Evolutionary conservation across 2,329 filamentous ascomycete species (phyloP), one percentile per base, ranked within the genome.

Genomic region (Exophiala sp.): DNA sequence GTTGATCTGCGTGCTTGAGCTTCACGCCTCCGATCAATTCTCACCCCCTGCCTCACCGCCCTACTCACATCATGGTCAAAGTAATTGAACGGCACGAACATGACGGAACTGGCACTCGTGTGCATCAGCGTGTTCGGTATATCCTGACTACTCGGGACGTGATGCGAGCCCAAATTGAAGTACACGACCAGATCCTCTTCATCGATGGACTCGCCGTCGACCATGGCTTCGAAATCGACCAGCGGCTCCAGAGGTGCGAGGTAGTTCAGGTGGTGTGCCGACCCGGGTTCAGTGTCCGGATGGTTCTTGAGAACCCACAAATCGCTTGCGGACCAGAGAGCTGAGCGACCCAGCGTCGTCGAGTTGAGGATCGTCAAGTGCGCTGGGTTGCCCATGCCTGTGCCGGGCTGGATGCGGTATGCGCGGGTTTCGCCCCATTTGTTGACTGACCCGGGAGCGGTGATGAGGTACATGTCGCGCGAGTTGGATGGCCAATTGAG

Each of bases 111-210:
- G 10, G 56, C 52, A 20, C 52, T 57, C 11, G 55, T 58, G 47
- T 54, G 54, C 57, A 66, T 67, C 50, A 69, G 43, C 9, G 67
- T 69, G 40, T 66, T 65, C n/a, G 67, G 67, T 1, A 73, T 55
- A 47, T 73, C 71, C 57, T 71, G 69, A 34, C 68, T 67, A 21
- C 69, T 68, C 1, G 75, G 77, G 18, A 78, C 69, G 59, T 80
- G 77, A 61, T 80, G 77, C 65, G 77, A 76, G 41, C 77, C 77
- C 7, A 80, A 65, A 60, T 80, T 80, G 60, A 80, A 74, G 69
- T 76, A 80, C 3, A 78, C 55, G 2, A 79, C 75, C 3, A 73
- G 49, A 52, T 73, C 71, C 21, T 52, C 46, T 3, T 42, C 50
- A 5, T 54, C 47, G 35, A 61, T 47, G 2, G 11, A 5, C 38